Percentiles rank a stretch among this genome's conserved stretches.
These are phyloP conservation scores for Ceratobasidium sp. DNA, from an alignment of 1,284 basidiomycete genomes.

Conservation along the genomic window DNA sequence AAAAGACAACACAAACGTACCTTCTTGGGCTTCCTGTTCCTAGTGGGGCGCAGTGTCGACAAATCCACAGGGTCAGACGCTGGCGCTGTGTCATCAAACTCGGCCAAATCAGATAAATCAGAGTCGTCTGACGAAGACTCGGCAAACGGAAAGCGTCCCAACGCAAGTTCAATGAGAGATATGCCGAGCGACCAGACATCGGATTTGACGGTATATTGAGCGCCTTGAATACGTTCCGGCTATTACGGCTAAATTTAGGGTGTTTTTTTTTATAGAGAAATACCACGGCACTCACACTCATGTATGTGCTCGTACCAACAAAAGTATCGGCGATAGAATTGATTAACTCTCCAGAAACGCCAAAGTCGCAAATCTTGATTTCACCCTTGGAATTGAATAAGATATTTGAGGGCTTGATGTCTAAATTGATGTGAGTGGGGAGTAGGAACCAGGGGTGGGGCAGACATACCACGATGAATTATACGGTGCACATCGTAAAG, in stretches of 20 bases:
- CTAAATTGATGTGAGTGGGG: slow-evolving; percentile 61
- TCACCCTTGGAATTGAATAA: slow-evolving; percentile 93
- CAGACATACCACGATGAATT: slow-evolving; percentile 90
- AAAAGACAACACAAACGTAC: slow-evolving; percentile 31
- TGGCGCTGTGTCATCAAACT: slow-evolving; percentile 74
- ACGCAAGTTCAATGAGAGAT: slow-evolving; percentile 92
- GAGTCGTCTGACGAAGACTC: slow-evolving; percentile 75
- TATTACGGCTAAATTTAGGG: slow-evolving; percentile 58
- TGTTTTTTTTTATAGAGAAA: not conserved
- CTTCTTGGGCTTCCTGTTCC: slow-evolving; percentile 52
- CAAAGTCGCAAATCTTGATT: slow-evolving; percentile 99
- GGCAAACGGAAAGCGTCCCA: slow-evolving; percentile 93
- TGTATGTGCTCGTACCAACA: slow-evolving; percentile 98
- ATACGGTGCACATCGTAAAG: slow-evolving; percentile 99
- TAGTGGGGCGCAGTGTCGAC: slow-evolving; percentile 37
- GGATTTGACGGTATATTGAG: slow-evolving; percentile 96
- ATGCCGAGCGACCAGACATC: slow-evolving; percentile 98
- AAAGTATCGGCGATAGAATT: slow-evolving; percentile 99
- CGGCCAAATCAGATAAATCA: slow-evolving; percentile 73
- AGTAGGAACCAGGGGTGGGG: slow-evolving; percentile 2
- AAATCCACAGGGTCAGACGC: slow-evolving; percentile 65
- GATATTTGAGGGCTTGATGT: slow-evolving; percentile 99
- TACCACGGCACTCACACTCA: slow-evolving; percentile 83
- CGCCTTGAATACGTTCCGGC: slow-evolving; percentile 99
- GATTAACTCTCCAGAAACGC: slow-evolving; percentile 97